Base-by-base conservation (phyloP, 495 filamentous ascomycete species). In the Xylaria nigripes region DNA sequence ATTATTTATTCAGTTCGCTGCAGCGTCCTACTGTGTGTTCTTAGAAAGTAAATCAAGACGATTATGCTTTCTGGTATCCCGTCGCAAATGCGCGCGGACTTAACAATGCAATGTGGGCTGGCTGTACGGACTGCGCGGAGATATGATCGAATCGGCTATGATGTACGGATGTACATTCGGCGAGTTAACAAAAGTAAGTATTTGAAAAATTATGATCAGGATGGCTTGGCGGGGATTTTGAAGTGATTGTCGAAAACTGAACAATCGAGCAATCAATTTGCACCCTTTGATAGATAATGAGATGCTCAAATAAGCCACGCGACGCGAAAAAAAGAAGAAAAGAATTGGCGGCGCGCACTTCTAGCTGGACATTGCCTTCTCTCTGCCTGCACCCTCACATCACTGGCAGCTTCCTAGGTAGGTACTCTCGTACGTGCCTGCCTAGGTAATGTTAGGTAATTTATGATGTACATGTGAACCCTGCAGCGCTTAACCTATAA, bases 201-300 rank as follows among this genome's bases (percentile, higher is more conserved):
- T 36, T 5, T 9, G 32, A 36, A 36, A 15, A 36, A 36, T 29
- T 29, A 34, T 40, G 13, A 4, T n/a, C 23, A 16, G 44, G 44
- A 13, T 30, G 49, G 51, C 40, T 48, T 54, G 42, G 51, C 51
- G 51, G 32, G 51, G 51, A 13, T 13, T 36, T 23, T 21, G 23
- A 42, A 40, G n/a, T 40, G 40, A 50, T 24, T 12, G 48, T 46
- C 40, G 27, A 30, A 21, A 45, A 53, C 38, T 25, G 16, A 38
- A 46, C 51, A 53, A 53, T 53, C 51, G 40, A 46, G 50, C 50
- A 52, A 52, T 52, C 50, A 42, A 52, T 47, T 47, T 30, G 47
- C 30, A 15, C 24, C 27, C 9, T 42, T 27, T 8, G 51, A 32
- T 32, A 40, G 36, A 40, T 40, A 40, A 40, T 18, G n/a, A 18